Conservation (phyloP, 2,329 filamentous ascomycete genomes). For the Epichloe baconii region DNA sequence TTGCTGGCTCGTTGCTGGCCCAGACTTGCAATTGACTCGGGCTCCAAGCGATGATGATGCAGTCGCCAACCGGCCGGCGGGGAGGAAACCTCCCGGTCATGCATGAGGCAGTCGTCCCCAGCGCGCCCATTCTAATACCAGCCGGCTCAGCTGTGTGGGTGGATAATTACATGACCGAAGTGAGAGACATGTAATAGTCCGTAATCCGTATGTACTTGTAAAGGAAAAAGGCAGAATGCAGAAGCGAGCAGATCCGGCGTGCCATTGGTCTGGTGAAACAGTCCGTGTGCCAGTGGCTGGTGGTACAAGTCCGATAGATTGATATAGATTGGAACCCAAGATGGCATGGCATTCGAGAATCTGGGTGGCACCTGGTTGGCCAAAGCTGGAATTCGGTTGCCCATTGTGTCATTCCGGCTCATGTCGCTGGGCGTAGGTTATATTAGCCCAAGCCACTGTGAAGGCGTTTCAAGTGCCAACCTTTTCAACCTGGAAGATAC, state of each 20-base stretch:
- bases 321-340: neutral
- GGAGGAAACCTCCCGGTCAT: neutral
- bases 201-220: neutral
- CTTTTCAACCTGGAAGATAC: neutral
- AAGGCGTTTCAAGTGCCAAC: neutral
- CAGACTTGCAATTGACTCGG: neutral
- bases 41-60: neutral
- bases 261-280: slow-evolving; percentile 2
- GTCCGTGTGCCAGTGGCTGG: neutral
- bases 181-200: too few relatives aligned
- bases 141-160: too few relatives aligned
- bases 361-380: neutral
- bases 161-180: too few relatives aligned
- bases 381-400: neutral
- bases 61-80: neutral
- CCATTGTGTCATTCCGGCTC: neutral
- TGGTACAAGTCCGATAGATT: neutral
- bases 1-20: neutral
- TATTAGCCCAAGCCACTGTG: neutral
- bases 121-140: too few relatives aligned
- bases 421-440: neutral
- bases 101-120: neutral
- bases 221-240: neutral
- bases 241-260: neutral
- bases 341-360: neutral